Conservation (phyloP, 805 yeast species). For the Kodamaea leandrae region DNA sequence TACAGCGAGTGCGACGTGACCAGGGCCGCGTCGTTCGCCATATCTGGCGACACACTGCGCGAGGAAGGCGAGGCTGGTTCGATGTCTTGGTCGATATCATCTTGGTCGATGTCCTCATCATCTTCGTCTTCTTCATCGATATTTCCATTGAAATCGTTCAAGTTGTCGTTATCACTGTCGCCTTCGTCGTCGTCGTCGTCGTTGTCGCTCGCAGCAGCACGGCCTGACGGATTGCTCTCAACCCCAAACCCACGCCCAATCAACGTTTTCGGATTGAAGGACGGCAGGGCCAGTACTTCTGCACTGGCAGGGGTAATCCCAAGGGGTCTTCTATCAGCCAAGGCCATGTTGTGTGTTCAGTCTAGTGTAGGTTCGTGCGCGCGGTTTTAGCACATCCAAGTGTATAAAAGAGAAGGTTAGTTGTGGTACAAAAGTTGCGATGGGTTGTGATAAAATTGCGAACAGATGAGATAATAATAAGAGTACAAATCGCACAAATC, state of each 20-base stretch:
- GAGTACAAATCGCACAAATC: neutral
- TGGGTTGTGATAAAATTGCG: slow-evolving; percentile 5
- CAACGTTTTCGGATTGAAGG: slow-evolving; percentile 34
- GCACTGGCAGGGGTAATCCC: slow-evolving; percentile 50
- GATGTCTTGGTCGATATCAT: slow-evolving; percentile 3
- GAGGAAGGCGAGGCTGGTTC: slow-evolving; percentile 24
- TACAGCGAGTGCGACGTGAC: slow-evolving; percentile 7
- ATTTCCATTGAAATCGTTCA: no score
- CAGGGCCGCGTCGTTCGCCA: slow-evolving; percentile 3
- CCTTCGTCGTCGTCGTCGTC: slow-evolving; percentile 1
- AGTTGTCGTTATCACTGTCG: slow-evolving; percentile 1
- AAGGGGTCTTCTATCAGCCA: slow-evolving; percentile 65
- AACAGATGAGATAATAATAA: slow-evolving; percentile 7
- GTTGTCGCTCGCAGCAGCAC: neutral
- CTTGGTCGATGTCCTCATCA: slow-evolving; percentile 4
- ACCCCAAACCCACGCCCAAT: slow-evolving; percentile 11
- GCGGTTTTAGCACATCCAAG: slow-evolving; percentile 3
- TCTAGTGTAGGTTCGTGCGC: slow-evolving; percentile 1
- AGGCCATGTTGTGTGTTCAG: slow-evolving; percentile 45
- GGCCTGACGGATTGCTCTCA: neutral
- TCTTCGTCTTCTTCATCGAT: slow-evolving; percentile 2
- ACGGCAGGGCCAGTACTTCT: slow-evolving; percentile 38
- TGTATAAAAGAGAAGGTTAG: slow-evolving; percentile 3
- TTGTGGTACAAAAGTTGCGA: slow-evolving; percentile 8
- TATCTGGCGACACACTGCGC: slow-evolving; percentile 38